Evolutionary conservation across 768 basidiomycete genomes (phyloP).

Genomic region (button mushroom (Agaricus bisporus)): DNA sequence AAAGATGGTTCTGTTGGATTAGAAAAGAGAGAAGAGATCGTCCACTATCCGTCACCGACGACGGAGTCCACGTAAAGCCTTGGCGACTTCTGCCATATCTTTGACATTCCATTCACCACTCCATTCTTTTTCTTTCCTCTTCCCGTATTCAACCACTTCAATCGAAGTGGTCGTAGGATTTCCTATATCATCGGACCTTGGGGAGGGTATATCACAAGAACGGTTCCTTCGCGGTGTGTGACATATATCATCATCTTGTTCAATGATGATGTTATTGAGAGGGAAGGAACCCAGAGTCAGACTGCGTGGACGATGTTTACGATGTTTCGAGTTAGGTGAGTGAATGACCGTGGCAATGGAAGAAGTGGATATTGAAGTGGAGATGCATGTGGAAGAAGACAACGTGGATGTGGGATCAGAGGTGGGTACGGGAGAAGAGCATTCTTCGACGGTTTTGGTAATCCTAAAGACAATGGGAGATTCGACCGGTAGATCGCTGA

Average conservation of each 20-base stretch:
- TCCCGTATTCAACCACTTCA: slow-evolving; percentile 16
- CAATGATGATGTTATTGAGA: not conserved
- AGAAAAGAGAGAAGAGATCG: too few relatives aligned
- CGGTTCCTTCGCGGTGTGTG: not conserved
- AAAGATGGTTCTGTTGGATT: too few relatives aligned
- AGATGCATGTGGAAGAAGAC: not conserved
- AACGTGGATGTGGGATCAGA: not conserved
- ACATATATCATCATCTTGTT: not conserved
- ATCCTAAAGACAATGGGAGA: not conserved
- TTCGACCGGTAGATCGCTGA: not conserved
- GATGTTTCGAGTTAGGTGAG: not conserved
- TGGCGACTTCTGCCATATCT: slow-evolving; percentile 30
- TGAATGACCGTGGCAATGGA: not conserved
- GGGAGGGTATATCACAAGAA: not conserved
- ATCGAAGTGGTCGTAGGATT: not conserved
- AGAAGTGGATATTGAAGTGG: not conserved
- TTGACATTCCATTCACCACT: slow-evolving; percentile 32
- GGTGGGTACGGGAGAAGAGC: not conserved
- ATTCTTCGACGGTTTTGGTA: not conserved
- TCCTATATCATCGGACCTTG: not conserved
- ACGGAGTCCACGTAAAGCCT: slow-evolving; percentile 23
- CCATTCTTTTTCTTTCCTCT: slow-evolving; percentile 30
- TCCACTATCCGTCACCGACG: slow-evolving; percentile 7
- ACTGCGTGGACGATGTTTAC: slow-evolving; percentile 13
- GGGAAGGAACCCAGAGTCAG: slow-evolving; percentile 9